Evolutionary conservation across 2,329 filamentous ascomycete genomes (phyloP), one percentile per base, ranked within the genome.

Genomic region (Clonostachys chloroleuca): DNA sequence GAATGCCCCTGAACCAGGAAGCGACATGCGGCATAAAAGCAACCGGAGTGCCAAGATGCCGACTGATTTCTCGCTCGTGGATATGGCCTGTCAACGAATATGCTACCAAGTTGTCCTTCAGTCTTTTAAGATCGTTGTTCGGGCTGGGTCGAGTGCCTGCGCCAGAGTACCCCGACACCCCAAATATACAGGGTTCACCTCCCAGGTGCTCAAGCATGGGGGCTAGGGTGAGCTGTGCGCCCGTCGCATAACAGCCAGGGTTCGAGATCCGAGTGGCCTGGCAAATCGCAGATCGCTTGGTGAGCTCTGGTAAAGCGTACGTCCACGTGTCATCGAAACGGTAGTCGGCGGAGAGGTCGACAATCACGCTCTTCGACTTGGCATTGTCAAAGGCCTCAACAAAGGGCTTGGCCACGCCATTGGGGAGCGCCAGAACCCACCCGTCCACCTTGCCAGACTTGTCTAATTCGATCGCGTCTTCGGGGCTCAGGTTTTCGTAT

Each of bases 401-500:
- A 56, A 87, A 99, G 1, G 94, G 92, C 71, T 91, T 88, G 81
- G 90, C 96, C 44, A 96, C 90, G 51, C 89, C 89, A 61, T 97
- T 99, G 41, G 92, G 94, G 33, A 97, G 82, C 35, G 94, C 94
- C 89, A 97, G 94, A 41, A 97, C 89, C 92, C 92, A 97, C 70
- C 89, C 94, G 72, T 97, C 92, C 44, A 97, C 84, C 59, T 92
- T 82, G 45, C 88, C 87, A 34, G 86, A 83, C 63, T 87, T 84
- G 52, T 94, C 89, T 81, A 97, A 89, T 49, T 84, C 79, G 52
- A 84, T 83, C 12, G 96, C 85, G 56, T 97, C 92, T 54, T 97
- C 92, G 7, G 90, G 81, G 47, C 81, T 84, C 41, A 97, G 75
- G 65, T 91, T 96, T 68, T 96, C 90, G 68, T 99, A 99, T 52